Evolutionary conservation across 2,329 filamentous ascomycete species (phyloP).

Genomic region (Fusarium brachygibbosum): DNA sequence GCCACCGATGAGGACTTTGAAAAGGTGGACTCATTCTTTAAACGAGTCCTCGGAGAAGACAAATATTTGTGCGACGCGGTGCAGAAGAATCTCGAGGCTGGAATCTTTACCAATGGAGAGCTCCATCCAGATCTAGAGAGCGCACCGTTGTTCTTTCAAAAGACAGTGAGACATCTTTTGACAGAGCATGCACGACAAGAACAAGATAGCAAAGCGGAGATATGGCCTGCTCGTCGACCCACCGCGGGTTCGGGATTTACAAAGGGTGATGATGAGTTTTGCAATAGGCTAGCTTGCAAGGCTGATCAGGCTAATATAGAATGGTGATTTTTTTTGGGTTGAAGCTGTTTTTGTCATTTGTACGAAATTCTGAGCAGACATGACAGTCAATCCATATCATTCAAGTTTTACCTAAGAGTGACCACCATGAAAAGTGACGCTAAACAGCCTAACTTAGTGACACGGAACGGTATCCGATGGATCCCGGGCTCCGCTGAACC

Average conservation of each 20-base stretch:
- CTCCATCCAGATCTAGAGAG: constrained; percentile 14
- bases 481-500: no score
- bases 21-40: constrained; percentile 66
- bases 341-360: no score
- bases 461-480: no score
- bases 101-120: constrained; percentile 57
- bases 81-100: constrained; percentile 71
- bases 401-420: no score
- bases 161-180: not conserved
- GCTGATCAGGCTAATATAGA: not conserved
- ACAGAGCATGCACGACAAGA: not conserved
- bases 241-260: not conserved
- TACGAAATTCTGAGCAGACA: no score
- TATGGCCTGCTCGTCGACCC: not conserved
- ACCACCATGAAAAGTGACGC: no score
- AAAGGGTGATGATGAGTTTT: constrained; percentile 6
- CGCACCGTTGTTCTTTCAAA: constrained; percentile 7
- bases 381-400: no score
- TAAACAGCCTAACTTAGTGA: no score
- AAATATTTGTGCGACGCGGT: constrained; percentile 71
- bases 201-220: not conserved
- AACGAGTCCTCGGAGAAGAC: constrained; percentile 69
- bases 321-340: not conserved
- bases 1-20: constrained; percentile 69
- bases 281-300: not conserved